Percentiles rank a stretch among this genome's conserved stretches.
Evolutionary conservation across 495 filamentous ascomycete genomes (phyloP).

Genomic region (Annulohypoxylon maeteangense): DNA sequence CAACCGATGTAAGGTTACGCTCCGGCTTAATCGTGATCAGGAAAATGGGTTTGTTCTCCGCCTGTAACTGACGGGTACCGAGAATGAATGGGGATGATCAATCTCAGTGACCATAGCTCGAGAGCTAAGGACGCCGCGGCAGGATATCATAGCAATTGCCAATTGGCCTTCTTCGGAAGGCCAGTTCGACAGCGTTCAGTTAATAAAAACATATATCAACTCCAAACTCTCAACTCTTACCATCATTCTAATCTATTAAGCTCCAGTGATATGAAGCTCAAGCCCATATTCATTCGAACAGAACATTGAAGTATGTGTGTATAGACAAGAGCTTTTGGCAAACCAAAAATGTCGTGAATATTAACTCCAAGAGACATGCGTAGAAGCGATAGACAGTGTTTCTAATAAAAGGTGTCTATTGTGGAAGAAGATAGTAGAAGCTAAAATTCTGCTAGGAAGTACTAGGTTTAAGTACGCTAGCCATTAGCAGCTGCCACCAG

Average conservation of each 20-base stretch:
- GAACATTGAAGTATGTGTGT: neutral
- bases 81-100: conserved; percentile 56
- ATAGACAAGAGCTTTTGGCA: neutral
- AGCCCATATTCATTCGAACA: neutral
- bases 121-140: conserved; percentile 50
- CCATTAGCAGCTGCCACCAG: conserved; percentile 49
- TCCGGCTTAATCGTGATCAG: conserved; percentile 96
- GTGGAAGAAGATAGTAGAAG: neutral
- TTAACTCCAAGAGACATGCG: neutral
- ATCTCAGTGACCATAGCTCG: conserved; percentile 60
- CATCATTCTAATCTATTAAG: neutral
- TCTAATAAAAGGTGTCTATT: neutral
- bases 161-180: neutral
- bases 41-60: conserved; percentile 54
- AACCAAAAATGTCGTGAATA: neutral
- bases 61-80: conserved; percentile 57
- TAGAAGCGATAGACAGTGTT: neutral
- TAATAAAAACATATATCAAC: neutral
- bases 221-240: neutral
- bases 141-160: neutral
- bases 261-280: neutral
- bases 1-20: conserved; percentile 72
- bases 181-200: neutral
- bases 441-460: conserved; percentile 6
- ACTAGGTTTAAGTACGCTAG: neutral